Percentiles rank a stretch among this genome's conserved stretches.
These are phyloP conservation scores for Elaeis guineensis DNA, from an alignment of 176 grass and related monocot genomes.

Conservation along the genomic window DNA sequence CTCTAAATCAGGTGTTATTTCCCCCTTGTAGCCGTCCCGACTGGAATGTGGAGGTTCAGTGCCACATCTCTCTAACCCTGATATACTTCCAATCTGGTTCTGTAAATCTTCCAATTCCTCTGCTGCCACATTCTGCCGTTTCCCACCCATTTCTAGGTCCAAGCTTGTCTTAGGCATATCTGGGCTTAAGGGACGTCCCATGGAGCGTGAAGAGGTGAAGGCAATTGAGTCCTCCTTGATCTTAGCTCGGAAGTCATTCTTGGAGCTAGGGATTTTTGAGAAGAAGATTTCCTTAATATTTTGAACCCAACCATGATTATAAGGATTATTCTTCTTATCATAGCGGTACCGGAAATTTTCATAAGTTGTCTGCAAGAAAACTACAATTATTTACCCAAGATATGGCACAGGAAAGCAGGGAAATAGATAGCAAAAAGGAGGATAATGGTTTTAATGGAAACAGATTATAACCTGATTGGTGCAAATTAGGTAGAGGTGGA, in stretches of 20 bases:
- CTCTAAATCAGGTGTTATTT: conserved; percentile 10
- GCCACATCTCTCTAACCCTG: conserved; percentile 4
- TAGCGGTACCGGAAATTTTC: conserved; percentile 28
- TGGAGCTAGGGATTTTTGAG: conserved; percentile 17
- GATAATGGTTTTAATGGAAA: background rate
- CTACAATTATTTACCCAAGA: background rate
- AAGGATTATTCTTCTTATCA: conserved; percentile 23
- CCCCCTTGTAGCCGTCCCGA: conserved; percentile 8
- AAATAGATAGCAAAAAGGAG: background rate
- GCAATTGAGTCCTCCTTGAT: conserved; percentile 18
- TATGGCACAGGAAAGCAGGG: background rate
- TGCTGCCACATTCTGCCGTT: conserved; percentile 13
- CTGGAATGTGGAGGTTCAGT: conserved; percentile 2
- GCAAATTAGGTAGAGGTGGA: conserved; percentile 34
- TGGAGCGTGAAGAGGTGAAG: conserved; percentile 13
- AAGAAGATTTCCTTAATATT: conserved; percentile 22
- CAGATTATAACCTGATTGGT: conserved; percentile 30
- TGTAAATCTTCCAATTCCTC: conserved; percentile 28
- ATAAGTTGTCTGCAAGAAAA: conserved; percentile 20
- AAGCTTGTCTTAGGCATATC: conserved; percentile 19
- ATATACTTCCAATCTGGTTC: conserved; percentile 11
- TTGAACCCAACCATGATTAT: conserved; percentile 7
- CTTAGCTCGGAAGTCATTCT: conserved; percentile 26
- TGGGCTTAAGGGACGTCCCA: conserved; percentile 8
- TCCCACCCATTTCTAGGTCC: conserved; percentile 17